A percentile compares a stretch with the other conserved stretches of the same genome.
phyloP scores from a whole-genome alignment of 2,329 filamentous ascomycete species.

The Hypoxylon sp. region DNA sequence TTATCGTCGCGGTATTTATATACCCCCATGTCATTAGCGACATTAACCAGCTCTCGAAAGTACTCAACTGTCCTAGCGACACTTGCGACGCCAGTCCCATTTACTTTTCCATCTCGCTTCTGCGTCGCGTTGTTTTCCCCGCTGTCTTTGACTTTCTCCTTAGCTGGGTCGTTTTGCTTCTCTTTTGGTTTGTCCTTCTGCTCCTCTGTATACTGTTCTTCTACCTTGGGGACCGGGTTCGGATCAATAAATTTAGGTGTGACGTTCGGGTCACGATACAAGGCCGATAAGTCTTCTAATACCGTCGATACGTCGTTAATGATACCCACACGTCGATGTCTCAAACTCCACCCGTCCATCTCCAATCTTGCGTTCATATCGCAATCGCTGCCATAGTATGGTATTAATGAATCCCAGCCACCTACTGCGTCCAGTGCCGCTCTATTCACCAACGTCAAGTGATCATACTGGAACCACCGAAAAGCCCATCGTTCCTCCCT shows the following conservation, averaged over 20 bases:
- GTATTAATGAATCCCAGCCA: conserved; percentile 67
- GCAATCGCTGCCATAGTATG: conserved; percentile 66
- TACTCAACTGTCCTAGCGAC: conserved; percentile 50
- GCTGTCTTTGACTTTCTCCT: conserved; percentile 36
- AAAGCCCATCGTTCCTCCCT: conserved; percentile 62
- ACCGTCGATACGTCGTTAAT: conserved; percentile 59
- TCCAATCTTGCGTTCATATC: conserved; percentile 61
- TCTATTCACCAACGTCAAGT: conserved; percentile 65
- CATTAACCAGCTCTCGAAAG: conserved; percentile 51
- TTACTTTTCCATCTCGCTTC: conserved; percentile 28
- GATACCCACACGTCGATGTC: conserved; percentile 55
- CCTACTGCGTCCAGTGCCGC: conserved; percentile 61
- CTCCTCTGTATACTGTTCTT: conserved; percentile 41
- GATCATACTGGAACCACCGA: conserved; percentile 60
- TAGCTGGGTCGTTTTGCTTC: conserved; percentile 40
- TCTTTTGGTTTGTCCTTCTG: conserved; percentile 46
- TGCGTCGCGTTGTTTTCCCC: conserved; percentile 33
- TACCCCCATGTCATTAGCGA: conserved; percentile 52
- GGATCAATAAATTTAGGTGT: conserved; percentile 54
- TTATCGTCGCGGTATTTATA: conserved; percentile 51
- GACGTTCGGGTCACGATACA: conserved; percentile 56
- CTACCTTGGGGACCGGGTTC: conserved; percentile 53
- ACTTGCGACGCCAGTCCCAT: conserved; percentile 28
- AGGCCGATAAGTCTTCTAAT: conserved; percentile 57
- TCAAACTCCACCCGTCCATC: conserved; percentile 58